Percentiles rank a stretch among this genome's conserved stretches.
Evolutionary conservation across 73 alveolate species (phyloP).

Genomic region (Paramecium octaurelia): DNA sequence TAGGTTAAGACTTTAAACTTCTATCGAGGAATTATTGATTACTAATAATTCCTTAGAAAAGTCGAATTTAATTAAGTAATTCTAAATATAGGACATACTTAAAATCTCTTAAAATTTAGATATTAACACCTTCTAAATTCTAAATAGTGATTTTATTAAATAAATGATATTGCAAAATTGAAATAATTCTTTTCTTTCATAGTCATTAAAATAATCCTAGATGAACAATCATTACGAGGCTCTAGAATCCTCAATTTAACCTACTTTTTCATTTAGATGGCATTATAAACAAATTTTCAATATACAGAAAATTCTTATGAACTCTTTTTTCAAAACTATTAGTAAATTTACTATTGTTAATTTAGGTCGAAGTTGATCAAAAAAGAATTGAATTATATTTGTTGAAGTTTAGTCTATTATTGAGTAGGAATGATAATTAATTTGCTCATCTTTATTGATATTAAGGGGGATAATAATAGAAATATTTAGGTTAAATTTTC

Average conservation of each 20-base stretch:
- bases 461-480: neutral
- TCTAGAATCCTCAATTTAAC: neutral
- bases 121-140: too few species aligned
- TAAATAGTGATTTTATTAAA: too few species aligned
- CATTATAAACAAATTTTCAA: neutral
- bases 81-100: too few species aligned
- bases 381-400: neutral
- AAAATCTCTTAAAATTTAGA: too few species aligned
- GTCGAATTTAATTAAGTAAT: too few species aligned
- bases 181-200: neutral
- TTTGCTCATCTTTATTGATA: neutral
- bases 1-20: too few species aligned
- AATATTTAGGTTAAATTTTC: neutral
- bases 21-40: too few species aligned
- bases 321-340: neutral
- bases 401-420: neutral
- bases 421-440: neutral
- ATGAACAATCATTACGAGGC: neutral
- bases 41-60: too few species aligned
- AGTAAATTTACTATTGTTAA: neutral
- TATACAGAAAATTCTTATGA: neutral
- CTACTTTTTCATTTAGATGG: neutral
- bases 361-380: neutral
- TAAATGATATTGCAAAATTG: too few species aligned
- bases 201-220: neutral